Conservation (phyloP, 805 yeast genomes). For the Lachancea waltii region DNA sequence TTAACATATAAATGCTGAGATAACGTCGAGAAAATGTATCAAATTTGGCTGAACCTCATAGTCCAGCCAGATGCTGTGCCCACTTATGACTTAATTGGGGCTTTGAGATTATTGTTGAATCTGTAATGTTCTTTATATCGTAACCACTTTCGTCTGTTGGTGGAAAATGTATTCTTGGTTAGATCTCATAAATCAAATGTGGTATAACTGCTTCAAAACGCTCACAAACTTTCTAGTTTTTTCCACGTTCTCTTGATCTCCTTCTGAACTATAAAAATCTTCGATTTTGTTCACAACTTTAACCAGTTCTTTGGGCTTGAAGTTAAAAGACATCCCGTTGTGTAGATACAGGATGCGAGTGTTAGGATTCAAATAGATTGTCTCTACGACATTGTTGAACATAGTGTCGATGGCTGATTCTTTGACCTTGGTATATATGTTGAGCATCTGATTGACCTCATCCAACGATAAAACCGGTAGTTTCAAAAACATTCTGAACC, state of each 20-base stretch:
- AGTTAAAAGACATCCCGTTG: slow-evolving; percentile 18
- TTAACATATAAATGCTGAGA: neutral
- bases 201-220: slow-evolving; percentile 10
- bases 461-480: slow-evolving; percentile 14
- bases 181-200: no score
- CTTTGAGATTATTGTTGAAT: no score
- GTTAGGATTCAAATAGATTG: slow-evolving; percentile 23
- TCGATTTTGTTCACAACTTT: slow-evolving; percentile 12
- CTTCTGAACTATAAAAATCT: slow-evolving; percentile 12
- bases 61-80: no score
- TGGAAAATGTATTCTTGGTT: no score
- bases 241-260: slow-evolving; percentile 13
- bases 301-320: slow-evolving; percentile 12
- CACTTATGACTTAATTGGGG: no score
- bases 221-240: slow-evolving; percentile 16
- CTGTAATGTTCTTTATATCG: no score
- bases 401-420: slow-evolving; percentile 19
- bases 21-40: no score
- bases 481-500: slow-evolving; percentile 24
- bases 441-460: slow-evolving; percentile 19
- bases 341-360: slow-evolving; percentile 14
- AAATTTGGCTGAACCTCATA: no score
- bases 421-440: slow-evolving; percentile 20
- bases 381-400: slow-evolving; percentile 30
- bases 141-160: no score